Evolutionary conservation across 2,329 filamentous ascomycete species (phyloP), one percentile per base, ranked within the genome.

Genomic region (Epichloe glyceriae): DNA sequence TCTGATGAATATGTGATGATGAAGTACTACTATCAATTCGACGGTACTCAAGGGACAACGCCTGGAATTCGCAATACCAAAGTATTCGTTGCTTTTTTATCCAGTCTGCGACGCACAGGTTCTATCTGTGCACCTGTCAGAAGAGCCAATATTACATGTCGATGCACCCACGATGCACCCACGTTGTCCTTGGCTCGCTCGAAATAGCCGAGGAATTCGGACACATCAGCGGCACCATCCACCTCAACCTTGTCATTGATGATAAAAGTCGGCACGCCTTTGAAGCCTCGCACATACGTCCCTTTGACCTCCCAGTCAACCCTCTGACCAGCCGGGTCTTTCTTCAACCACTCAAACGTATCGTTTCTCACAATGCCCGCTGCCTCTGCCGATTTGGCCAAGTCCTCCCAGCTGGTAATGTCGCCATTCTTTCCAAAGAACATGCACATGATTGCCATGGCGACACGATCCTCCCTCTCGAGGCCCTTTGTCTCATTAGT

Each of bases 201-300:
- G 63, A 91, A 85, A 46, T 83, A 67, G 58, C 80, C 72, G 54
- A 86, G 64, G 60, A 90, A 90, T 2, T 74, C 75, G 44, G 73
- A 70, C 2, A 82, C 74, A 53, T 88, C 85, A 67, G 89, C 82
- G 1, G 86, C 86, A 1, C 86, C 87, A 30, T 80, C 33, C 26
- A 91, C 65, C 57, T 82, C 76, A 64, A 80, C 83, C 57, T 70
- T 72, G 2, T 73, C 82, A 60, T 90, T 83, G 55, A 93, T 76
- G 12, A 80, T 80, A 62, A 88, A 90, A 63, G 86, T 79, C 6
- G 87, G 86, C 54, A 93, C 87, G 0, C 85, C 85, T 50, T 68
- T 73, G 39, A 90, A 60, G 10, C 69, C 69, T 59, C 75, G 71
- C 8, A 62, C 64, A 57, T 73, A 73, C 39, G 79, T 75, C 56